A percentile compares a stretch with the other conserved stretches of the same genome.
Conservation (phyloP, 1,284 basidiomycete genomes). For the Flammula alnicola region DNA sequence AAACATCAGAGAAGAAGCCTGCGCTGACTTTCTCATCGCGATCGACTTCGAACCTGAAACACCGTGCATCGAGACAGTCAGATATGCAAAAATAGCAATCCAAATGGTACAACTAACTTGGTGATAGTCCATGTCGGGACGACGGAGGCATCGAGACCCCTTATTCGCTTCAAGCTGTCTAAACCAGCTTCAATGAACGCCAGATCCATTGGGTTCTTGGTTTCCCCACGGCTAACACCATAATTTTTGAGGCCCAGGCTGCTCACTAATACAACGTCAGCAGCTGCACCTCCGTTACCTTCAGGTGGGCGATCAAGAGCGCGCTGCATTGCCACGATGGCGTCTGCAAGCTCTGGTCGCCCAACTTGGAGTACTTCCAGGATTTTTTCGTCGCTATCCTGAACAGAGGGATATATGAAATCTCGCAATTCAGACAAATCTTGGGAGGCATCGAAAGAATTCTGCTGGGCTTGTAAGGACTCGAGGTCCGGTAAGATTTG, state of each 20-base stretch:
- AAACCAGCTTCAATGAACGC: slow-evolving; percentile 47
- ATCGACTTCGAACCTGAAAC: slow-evolving; percentile 62
- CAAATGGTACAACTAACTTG: slow-evolving; percentile 63
- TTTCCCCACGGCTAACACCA: slow-evolving; percentile 19
- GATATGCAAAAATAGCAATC: too few relatives aligned
- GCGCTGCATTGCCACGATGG: slow-evolving; percentile 76
- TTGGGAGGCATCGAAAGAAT: slow-evolving; percentile 52
- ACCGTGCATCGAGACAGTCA: slow-evolving; percentile 39
- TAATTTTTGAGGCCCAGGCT: slow-evolving; percentile 43
- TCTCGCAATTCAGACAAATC: slow-evolving; percentile 64
- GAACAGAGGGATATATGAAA: slow-evolving; percentile 61
- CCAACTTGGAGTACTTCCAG: slow-evolving; percentile 65
- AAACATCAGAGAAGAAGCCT: slow-evolving; percentile 75
- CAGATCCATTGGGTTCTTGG: slow-evolving; percentile 52
- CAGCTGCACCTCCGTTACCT: slow-evolving; percentile 29
- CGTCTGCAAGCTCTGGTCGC: slow-evolving; percentile 74
- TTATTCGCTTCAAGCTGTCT: slow-evolving; percentile 56
- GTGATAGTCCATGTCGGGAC: slow-evolving; percentile 70
- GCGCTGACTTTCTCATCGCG: slow-evolving; percentile 65
- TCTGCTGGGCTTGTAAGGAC: slow-evolving; percentile 50
- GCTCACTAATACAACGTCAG: slow-evolving; percentile 13
- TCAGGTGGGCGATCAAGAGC: slow-evolving; percentile 60
- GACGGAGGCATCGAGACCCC: slow-evolving; percentile 43
- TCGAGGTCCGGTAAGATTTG: slow-evolving; percentile 39
- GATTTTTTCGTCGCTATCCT: slow-evolving; percentile 67